These are phyloP conservation scores for Dendrobium nobile DNA, from an alignment of 106 monocot species.

Conservation along the genomic window DNA sequence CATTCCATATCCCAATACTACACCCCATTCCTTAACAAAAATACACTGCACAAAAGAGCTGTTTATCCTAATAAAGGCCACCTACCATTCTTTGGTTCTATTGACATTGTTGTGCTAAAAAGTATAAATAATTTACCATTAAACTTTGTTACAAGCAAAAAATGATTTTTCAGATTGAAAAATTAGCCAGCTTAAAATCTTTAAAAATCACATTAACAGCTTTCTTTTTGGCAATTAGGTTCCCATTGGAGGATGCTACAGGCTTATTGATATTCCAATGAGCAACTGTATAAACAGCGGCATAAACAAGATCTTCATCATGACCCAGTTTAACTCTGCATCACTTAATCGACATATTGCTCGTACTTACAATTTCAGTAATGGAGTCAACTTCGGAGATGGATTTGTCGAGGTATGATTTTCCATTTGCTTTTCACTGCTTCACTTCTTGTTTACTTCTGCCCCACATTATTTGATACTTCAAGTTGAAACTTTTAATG, in stretches of 20 bases:
- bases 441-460: neutral
- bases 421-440: neutral
- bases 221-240: constrained; percentile 36
- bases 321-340: constrained; percentile 86
- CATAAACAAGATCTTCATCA: constrained; percentile 83
- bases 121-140: neutral
- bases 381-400: constrained; percentile 63
- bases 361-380: constrained; percentile 68
- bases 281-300: constrained; percentile 97
- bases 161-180: neutral
- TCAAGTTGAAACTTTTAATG: neutral
- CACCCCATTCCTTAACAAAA: no score
- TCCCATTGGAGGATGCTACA: constrained; percentile 80
- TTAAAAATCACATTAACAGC: neutral
- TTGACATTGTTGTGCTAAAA: neutral
- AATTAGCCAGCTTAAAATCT: neutral
- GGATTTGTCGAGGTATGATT: constrained; percentile 78
- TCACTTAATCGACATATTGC: constrained; percentile 84
- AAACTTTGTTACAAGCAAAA: neutral
- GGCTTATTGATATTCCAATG: constrained; percentile 86
- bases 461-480: neutral
- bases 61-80: neutral
- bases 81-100: neutral
- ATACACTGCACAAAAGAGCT: no score
- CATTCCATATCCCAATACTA: no score